Evolutionary conservation across 2,329 filamentous ascomycete genomes (phyloP).

Genomic region (Aspergillus sp.): DNA sequence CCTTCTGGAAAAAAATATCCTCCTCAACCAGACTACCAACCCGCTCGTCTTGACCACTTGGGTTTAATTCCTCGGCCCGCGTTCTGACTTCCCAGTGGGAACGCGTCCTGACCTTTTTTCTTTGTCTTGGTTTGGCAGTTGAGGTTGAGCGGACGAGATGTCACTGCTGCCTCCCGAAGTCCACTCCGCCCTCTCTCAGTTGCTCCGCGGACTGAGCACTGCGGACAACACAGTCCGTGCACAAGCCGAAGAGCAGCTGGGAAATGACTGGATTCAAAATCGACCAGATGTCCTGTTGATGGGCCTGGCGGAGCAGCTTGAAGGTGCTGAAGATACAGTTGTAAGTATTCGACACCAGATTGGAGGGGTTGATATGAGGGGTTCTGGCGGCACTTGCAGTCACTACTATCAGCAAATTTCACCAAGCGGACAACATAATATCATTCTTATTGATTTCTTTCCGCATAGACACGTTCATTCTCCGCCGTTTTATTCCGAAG

Average conservation of each 20-base stretch:
- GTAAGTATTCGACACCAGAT: conserved; percentile 51
- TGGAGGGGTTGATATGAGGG: background rate
- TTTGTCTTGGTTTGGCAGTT: conserved; percentile 19
- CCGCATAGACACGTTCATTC: conserved; percentile 77
- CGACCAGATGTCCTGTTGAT: conserved; percentile 87
- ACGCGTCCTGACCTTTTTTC: conserved; percentile 19
- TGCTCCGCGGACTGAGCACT: conserved; percentile 85
- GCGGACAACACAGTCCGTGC: conserved; percentile 83
- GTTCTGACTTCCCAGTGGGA: conserved; percentile 11
- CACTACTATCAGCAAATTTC: background rate
- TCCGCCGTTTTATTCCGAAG: conserved; percentile 91
- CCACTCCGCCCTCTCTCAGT: conserved; percentile 78
- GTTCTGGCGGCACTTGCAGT: background rate
- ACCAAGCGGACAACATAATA: background rate
- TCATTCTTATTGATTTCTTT: conserved; percentile 7
- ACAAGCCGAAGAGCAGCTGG: conserved; percentile 85
- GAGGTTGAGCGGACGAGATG: conserved; percentile 55
- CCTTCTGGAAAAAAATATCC: conserved; percentile 18
- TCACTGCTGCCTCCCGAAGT: conserved; percentile 83
- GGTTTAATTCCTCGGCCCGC: conserved; percentile 16
- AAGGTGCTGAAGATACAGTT: conserved; percentile 69
- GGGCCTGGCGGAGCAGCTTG: conserved; percentile 90
- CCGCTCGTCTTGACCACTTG: conserved; percentile 13
- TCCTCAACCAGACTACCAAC: conserved; percentile 16
- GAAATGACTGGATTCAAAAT: conserved; percentile 81